Percentiles rank a stretch among this genome's conserved stretches.
phyloP scores from a whole-genome alignment of 495 filamentous ascomycete genomes.

The Xylaria scruposa region DNA sequence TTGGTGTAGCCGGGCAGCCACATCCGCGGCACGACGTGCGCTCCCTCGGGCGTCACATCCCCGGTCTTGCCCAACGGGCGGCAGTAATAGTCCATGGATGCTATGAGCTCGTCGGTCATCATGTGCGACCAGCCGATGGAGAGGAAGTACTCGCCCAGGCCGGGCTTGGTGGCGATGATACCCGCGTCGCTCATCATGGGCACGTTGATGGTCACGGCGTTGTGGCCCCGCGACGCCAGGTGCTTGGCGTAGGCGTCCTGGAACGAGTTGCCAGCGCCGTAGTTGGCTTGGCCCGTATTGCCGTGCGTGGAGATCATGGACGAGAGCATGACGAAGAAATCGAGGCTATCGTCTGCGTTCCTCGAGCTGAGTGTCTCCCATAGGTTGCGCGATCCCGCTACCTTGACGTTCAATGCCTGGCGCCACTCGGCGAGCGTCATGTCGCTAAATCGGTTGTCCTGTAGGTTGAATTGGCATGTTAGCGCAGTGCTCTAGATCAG shows the following conservation, averaged over 20 bases:
- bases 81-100: neutral
- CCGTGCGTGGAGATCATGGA: constrained; percentile 54
- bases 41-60: constrained; percentile 4
- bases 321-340: constrained; percentile 36
- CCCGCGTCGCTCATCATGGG: constrained; percentile 22
- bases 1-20: constrained; percentile 4
- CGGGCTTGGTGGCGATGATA: constrained; percentile 8
- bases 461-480: neutral
- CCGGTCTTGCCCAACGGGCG: constrained; percentile 1
- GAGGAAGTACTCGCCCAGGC: constrained; percentile 6
- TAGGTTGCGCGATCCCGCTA: constrained; percentile 50
- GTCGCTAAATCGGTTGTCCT: constrained; percentile 23
- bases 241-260: constrained; percentile 47
- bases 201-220: constrained; percentile 4
- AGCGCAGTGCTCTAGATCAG: neutral
- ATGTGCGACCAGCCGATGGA: constrained; percentile 6
- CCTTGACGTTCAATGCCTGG: constrained; percentile 47
- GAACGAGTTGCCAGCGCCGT: constrained; percentile 62
- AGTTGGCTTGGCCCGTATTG: constrained; percentile 57
- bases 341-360: constrained; percentile 15
- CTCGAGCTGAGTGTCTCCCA: constrained; percentile 47
- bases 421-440: constrained; percentile 40
- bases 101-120: constrained; percentile 2
- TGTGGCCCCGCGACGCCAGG: constrained; percentile 12
- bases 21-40: constrained; percentile 5